These are phyloP conservation scores for Xanthoceras sorbifolium DNA, from an alignment of 345 rosid genomes.

Conservation along the genomic window DNA sequence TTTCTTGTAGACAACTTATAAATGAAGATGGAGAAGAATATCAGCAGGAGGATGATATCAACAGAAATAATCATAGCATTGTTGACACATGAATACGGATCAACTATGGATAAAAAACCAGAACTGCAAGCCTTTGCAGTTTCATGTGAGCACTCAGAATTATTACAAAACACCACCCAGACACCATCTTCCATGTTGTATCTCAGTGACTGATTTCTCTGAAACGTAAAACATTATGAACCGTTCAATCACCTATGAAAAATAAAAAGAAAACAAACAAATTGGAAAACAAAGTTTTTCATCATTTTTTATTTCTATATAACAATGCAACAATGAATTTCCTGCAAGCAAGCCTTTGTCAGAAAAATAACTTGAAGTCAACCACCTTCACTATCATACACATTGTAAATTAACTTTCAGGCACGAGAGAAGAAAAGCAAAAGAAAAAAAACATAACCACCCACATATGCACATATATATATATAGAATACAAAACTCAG, in stretches of 20 bases:
- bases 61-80: conserved; percentile 29
- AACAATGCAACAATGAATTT: too few species aligned
- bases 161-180: conserved; percentile 30
- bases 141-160: conserved; percentile 21
- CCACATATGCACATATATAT: background rate
- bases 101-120: conserved; percentile 16
- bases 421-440: background rate
- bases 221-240: background rate
- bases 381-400: too few species aligned
- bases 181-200: conserved; percentile 20
- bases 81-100: conserved; percentile 33
- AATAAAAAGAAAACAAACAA: too few species aligned
- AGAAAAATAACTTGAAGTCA: too few species aligned
- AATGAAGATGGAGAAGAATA: conserved; percentile 21
- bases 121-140: conserved; percentile 15
- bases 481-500: background rate
- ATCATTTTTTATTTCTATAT: too few species aligned
- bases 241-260: too few species aligned
- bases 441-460: background rate
- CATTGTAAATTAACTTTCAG: too few species aligned
- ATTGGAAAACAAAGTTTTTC: too few species aligned
- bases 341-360: too few species aligned
- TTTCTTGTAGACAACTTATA: conserved; percentile 18
- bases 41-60: conserved; percentile 31
- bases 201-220: background rate